Percentiles rank a stretch among this genome's conserved stretches.
Evolutionary conservation across 106 monocot genomes (phyloP).

Genomic region (Dendrobium nobile): DNA sequence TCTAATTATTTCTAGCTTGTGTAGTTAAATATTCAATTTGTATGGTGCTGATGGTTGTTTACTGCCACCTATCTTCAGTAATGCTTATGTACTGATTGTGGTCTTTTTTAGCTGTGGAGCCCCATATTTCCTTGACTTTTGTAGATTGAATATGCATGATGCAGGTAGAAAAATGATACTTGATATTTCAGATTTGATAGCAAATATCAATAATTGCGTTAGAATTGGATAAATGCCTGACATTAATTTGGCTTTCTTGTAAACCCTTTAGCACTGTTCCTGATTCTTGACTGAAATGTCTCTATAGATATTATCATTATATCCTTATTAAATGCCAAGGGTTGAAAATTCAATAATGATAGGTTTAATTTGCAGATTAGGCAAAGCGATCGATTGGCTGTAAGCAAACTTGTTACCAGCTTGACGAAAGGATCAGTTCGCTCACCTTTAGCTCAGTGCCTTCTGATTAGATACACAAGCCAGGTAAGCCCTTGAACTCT

Average conservation of each 20-base stretch:
- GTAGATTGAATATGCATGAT: not conserved
- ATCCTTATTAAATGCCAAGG: not conserved
- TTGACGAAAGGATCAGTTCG: constrained; percentile 86
- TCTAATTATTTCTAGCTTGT: too few relatives aligned
- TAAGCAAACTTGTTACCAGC: constrained; percentile 91
- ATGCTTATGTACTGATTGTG: not conserved
- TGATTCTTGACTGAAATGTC: not conserved
- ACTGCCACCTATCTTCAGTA: not conserved
- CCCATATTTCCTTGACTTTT: not conserved
- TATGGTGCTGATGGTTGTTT: not conserved
- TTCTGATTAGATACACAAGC: constrained; percentile 84
- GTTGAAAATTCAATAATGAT: not conserved
- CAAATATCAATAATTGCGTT: not conserved
- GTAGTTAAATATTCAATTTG: too few relatives aligned
- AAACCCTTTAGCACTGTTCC: not conserved
- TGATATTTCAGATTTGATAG: not conserved
- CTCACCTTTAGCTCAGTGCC: constrained; percentile 97
- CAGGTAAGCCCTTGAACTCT: constrained; percentile 43
- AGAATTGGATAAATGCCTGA: not conserved
- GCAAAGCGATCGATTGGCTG: constrained; percentile 95
- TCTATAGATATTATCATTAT: not conserved
- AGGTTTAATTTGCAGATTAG: constrained; percentile 51
- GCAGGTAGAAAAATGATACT: not conserved
- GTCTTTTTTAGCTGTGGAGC: not conserved
- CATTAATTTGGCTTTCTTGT: not conserved